Percentiles rank a stretch among this genome's conserved stretches.
Conservation (phyloP, 2,329 filamentous ascomycete species). For the Polychaeton citri region DNA sequence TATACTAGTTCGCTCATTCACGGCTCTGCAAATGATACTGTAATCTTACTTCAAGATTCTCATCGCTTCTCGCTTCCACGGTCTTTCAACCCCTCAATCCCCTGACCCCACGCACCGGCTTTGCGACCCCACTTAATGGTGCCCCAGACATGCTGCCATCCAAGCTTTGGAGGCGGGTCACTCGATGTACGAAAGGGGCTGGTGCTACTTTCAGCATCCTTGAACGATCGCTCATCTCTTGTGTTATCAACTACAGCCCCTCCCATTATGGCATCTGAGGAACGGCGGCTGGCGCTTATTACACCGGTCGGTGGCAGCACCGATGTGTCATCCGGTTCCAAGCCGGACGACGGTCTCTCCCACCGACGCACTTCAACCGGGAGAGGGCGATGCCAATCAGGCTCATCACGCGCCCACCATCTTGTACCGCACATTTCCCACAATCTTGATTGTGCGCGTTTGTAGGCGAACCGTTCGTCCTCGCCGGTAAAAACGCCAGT, state of each 20-base stretch:
- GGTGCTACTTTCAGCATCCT: constrained; percentile 20
- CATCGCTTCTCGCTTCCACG: constrained; percentile 21
- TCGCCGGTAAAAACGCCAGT: constrained; percentile 61
- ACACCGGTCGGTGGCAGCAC: too few species aligned
- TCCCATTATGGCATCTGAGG: constrained; percentile 10
- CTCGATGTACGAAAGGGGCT: constrained; percentile 32
- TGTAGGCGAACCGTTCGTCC: constrained; percentile 71
- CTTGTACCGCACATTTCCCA: constrained; percentile 67
- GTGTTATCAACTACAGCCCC: constrained; percentile 12
- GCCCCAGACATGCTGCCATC: constrained; percentile 41
- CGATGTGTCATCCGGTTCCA: background rate
- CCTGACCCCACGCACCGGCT: constrained; percentile 39
- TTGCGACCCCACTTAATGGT: constrained; percentile 40
- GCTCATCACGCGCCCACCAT: constrained; percentile 53
- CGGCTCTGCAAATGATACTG: too few species aligned
- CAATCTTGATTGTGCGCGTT: constrained; percentile 59
- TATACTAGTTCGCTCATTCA: too few species aligned
- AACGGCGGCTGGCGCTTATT: background rate
- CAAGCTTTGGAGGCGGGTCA: constrained; percentile 38
- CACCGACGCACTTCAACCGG: constrained; percentile 51
- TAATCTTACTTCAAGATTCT: background rate
- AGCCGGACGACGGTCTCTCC: constrained; percentile 33
- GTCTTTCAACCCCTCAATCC: constrained; percentile 32
- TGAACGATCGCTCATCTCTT: constrained; percentile 25
- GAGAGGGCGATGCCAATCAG: constrained; percentile 57